Evolutionary conservation across 306 rosid genomes (phyloP), one percentile per base, ranked within the genome.

Genomic region (Prosopis cineraria): DNA sequence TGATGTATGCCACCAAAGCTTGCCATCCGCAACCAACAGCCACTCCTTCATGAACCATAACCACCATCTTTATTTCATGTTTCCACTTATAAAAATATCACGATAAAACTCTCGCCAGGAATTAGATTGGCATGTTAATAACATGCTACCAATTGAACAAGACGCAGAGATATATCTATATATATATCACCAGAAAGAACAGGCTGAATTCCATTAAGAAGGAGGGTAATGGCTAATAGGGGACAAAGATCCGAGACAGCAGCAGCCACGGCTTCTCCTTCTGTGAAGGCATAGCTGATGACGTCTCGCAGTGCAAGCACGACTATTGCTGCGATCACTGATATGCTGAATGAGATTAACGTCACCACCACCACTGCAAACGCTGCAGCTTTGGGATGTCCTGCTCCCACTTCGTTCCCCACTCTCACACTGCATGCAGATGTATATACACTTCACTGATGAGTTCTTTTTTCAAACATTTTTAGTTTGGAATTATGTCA

Each of bases 351-450:
- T 7, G 45, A 64, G 44, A 34, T 64, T 10, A 20, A 17, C 2
- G 70, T 64, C 73, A 83, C 87, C 60, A 78, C 83, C 20, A 48
- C 48, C 17, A 85, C 88, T 0, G 89, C 83, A 76, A 88, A 88
- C 5, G 86, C 72, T 14, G 88, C 87, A 0, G 91, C 60, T 55
- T 88, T 85, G 36, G 91, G 91, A 78, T 85, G 75, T 48, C 88
- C 77, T 11, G 82, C 88, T 64, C 91, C 91, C 10, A 88, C 86
- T 79, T 88, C 91, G 45, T 88, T 88, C 66, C 91, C 83, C 30
- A 88, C 91, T 83, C 91, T 83, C 83, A 88, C 91, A 65, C 89
- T 88, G 79, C 70, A 19, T 4, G 0, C 13, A 20, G 5, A 14
- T 7, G 4, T 0, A 45, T 7, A 14, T 0, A 45, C 52, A 45